phyloP scores from a whole-genome alignment of 805 yeast genomes.

The Metschnikowia kofuensis region DNA sequence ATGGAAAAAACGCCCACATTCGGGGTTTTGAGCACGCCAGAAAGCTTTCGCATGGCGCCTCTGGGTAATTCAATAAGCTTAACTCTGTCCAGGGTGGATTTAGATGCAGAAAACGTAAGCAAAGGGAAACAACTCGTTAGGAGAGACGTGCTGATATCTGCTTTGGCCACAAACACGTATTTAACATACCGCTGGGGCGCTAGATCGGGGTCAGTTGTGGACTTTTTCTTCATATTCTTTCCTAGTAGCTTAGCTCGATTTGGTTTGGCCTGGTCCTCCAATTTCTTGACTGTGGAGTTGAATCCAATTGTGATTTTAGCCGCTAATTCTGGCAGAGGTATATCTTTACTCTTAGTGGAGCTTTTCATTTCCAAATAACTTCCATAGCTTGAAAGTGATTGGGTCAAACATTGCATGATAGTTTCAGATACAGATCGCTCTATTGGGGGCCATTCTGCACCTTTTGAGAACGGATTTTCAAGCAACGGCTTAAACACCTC shows the following conservation, averaged over 20 bases:
- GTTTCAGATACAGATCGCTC: conserved; percentile 5
- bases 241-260: conserved; percentile 16
- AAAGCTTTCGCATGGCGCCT: conserved; percentile 32
- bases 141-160: conserved; percentile 50
- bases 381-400: conserved; percentile 17
- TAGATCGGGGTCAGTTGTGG: background rate
- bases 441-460: conserved; percentile 17
- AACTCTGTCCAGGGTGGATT: conserved; percentile 30
- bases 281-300: conserved; percentile 48
- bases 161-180: conserved; percentile 58
- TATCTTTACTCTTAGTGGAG: background rate
- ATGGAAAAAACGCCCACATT: conserved; percentile 36
- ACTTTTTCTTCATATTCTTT: conserved; percentile 6
- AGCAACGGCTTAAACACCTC: conserved; percentile 64
- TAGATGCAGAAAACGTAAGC: conserved; percentile 46
- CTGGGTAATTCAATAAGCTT: conserved; percentile 62
- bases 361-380: conserved; percentile 9
- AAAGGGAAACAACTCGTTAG: conserved; percentile 58
- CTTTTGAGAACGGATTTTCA: conserved; percentile 58
- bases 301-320: conserved; percentile 44
- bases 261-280: conserved; percentile 43
- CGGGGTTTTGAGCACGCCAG: conserved; percentile 26
- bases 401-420: conserved; percentile 14
- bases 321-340: conserved; percentile 24
- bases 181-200: conserved; percentile 17